Percentiles rank a stretch among this genome's conserved stretches.
phyloP scores from a whole-genome alignment of 2,329 filamentous ascomycete species.

The Microcyclospora pomicola region DNA sequence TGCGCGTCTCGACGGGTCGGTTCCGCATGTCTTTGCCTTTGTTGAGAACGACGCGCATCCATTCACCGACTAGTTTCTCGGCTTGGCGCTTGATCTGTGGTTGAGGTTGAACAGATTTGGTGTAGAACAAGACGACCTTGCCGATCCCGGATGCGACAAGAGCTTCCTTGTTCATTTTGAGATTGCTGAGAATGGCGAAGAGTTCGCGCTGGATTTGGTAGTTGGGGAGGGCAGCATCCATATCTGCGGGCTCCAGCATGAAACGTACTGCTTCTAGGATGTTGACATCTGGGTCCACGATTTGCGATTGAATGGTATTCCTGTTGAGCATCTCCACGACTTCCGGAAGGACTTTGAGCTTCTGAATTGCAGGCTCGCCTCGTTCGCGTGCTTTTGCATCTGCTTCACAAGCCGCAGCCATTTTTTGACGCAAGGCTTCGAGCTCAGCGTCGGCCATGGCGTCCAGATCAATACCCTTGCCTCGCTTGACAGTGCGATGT shows the following conservation, averaged over 20 bases:
- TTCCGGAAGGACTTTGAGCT: conserved; percentile 84
- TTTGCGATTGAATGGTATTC: conserved; percentile 68
- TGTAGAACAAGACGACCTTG: conserved; percentile 94
- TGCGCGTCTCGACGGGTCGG: conserved; percentile 50
- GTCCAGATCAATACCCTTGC: conserved; percentile 85
- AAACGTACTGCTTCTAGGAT: conserved; percentile 90
- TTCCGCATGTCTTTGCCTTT: conserved; percentile 84
- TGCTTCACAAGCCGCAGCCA: conserved; percentile 78
- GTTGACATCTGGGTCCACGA: conserved; percentile 90
- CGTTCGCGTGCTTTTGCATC: conserved; percentile 72
- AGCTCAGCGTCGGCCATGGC: conserved; percentile 83
- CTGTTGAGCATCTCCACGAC: conserved; percentile 80
- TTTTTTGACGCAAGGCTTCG: conserved; percentile 70
- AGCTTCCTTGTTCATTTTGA: conserved; percentile 83
- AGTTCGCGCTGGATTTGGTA: conserved; percentile 97
- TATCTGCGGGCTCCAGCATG: conserved; percentile 84
- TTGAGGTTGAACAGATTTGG: conserved; percentile 82
- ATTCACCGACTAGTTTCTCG: conserved; percentile 82
- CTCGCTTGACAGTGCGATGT: conserved; percentile 59
- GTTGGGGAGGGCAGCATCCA: conserved; percentile 78
- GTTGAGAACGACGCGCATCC: conserved; percentile 76
- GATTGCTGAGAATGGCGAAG: conserved; percentile 61
- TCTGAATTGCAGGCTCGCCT: conserved; percentile 73
- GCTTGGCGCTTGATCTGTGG: conserved; percentile 83
- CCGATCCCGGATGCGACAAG: conserved; percentile 85